Base-by-base conservation (phyloP, 2,329 filamentous ascomycete genomes). In the Hypoxylon sp. region DNA sequence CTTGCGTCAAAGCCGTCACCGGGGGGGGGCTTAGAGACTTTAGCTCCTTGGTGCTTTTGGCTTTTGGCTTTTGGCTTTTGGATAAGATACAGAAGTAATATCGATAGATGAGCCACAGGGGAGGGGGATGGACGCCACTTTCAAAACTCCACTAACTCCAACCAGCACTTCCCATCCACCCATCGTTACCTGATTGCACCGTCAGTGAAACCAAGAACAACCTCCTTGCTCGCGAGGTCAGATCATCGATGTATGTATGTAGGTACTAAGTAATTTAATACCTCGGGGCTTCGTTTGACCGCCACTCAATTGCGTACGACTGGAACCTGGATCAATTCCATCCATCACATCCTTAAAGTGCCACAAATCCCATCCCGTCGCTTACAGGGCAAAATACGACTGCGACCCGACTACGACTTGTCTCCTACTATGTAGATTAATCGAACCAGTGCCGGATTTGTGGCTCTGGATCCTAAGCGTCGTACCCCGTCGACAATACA, bases 221-320 rank as follows among this genome's bases (percentile, higher is more conserved):
- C 35, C 46, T 46, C 48, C 48, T 59, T 19, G 46, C 52, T 64
- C 56, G 51, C 51, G 2, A 35, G 27, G 51, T 56, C 65, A 57
- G 29, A 53, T 37, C 50, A 52, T 35, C 15, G 29, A 39, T 59
- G n/a, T 31, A 37, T 24, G 24, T 4, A n/a, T 4, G 35, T 37
- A 35, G 8, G 10, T 35, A 37, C n/a, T 42, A 42, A 5, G 15
- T n/a, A 65, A 68, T 65, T 65, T 56, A 62, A 63, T 60, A 53
- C 52, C 42, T 68, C 61, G 58, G 68, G 44, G 53, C 52, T 55
- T 65, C 63, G 56, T 69, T 69, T 67, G 67, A 62, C 67, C 67
- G 67, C 60, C 44, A 69, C 65, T 63, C 60, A 64, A 50, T n/a
- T 48, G 35, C 24, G 35, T 61, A 59, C 57, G 39, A 48, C 21